phyloP scores from a whole-genome alignment of 225 moss, liverwort and hornwort species.

The Ulota crispa region DNA sequence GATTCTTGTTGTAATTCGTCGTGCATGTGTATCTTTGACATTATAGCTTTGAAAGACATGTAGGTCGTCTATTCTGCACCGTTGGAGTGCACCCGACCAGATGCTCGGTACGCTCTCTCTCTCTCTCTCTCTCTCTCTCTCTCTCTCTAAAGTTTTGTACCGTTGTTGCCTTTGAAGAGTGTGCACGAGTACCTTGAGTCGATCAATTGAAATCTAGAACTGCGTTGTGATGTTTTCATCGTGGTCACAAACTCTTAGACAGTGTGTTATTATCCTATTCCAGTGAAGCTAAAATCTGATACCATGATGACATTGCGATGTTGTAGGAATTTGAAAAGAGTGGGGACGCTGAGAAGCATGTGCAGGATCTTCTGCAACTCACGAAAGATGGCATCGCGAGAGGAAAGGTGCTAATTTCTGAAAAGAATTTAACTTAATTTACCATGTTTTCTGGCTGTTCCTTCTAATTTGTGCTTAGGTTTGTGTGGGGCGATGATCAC shows the following conservation, averaged over 20 bases:
- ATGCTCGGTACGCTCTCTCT: conserved; percentile 57
- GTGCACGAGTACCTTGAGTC: background rate
- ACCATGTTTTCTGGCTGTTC: background rate
- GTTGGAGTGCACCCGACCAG: conserved; percentile 97
- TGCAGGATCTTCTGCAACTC: conserved; percentile 74
- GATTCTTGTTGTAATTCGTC: background rate
- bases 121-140: no score
- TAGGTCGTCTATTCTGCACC: conserved; percentile 91
- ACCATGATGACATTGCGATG: background rate
- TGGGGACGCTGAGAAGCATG: conserved; percentile 83
- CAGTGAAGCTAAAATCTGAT: conserved; percentile 3
- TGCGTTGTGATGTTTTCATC: conserved; percentile 1
- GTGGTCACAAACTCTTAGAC: background rate
- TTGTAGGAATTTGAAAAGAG: conserved; percentile 79
- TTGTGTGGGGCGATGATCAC: background rate
- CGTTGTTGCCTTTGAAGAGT: conserved; percentile 8
- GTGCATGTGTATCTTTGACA: conserved; percentile 3
- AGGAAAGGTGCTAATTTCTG: conserved; percentile 66
- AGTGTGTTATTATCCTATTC: background rate
- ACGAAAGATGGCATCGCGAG: conserved; percentile 74
- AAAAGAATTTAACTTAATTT: background rate
- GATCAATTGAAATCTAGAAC: background rate
- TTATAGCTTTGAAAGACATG: conserved; percentile 23
- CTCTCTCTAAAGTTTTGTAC: background rate
- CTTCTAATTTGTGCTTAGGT: background rate